Evolutionary conservation across 495 filamentous ascomycete species (phyloP).

Genomic region (Clohesyomyces aquaticus): DNA sequence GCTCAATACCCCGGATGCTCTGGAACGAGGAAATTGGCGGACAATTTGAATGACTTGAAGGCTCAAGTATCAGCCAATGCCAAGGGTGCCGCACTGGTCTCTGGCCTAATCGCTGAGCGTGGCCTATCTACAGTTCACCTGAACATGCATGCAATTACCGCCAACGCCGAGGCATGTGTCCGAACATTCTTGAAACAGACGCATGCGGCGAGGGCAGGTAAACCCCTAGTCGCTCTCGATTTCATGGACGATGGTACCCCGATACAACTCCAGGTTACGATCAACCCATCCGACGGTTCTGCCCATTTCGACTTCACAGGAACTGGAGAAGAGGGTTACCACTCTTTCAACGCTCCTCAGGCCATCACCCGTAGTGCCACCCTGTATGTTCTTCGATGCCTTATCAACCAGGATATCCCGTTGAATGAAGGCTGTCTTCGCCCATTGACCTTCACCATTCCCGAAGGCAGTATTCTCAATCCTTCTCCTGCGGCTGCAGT

Average conservation of each 20-base stretch:
- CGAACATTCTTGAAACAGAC: constrained; percentile 38
- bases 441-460: constrained; percentile 38
- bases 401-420: constrained; percentile 42
- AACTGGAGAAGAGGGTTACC: constrained; percentile 42
- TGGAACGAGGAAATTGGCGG: constrained; percentile 42
- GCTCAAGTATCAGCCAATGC: constrained; percentile 47
- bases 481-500: constrained; percentile 36
- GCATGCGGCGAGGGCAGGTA: constrained; percentile 17
- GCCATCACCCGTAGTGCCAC: constrained; percentile 38
- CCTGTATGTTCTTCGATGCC: constrained; percentile 39
- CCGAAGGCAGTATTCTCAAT: constrained; percentile 33
- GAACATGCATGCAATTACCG: constrained; percentile 46
- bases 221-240: constrained; percentile 38
- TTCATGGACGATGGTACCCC: constrained; percentile 47
- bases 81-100: constrained; percentile 43
- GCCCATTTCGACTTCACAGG: constrained; percentile 48
- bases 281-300: constrained; percentile 38
- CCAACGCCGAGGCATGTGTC: constrained; percentile 43
- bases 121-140: constrained; percentile 36
- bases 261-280: constrained; percentile 43
- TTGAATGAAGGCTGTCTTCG: constrained; percentile 44
- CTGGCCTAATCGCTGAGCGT: constrained; percentile 40
- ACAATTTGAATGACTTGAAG: constrained; percentile 46
- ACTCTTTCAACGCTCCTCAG: constrained; percentile 42
- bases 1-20: constrained; percentile 43